A percentile compares a stretch with the other conserved stretches of the same genome.
These are phyloP conservation scores for Backusella liffmaniae DNA, from an alignment of 192 early-diverging fungal genomes.

Conservation along the genomic window DNA sequence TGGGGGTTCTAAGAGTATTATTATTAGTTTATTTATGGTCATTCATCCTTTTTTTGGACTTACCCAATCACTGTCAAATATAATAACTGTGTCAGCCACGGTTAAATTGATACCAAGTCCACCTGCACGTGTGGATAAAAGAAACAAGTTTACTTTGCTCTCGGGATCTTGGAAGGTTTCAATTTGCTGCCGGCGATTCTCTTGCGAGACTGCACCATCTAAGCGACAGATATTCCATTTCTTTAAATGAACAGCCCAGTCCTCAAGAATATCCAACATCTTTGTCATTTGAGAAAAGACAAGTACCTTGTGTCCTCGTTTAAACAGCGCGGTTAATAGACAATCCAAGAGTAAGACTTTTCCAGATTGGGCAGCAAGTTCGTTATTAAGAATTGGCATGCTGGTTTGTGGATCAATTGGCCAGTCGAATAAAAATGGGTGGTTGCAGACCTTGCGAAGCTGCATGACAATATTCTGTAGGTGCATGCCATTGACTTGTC, in stretches of 20 bases:
- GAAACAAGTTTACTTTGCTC: conserved; percentile 67
- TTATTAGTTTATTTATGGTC: not conserved
- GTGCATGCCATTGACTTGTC: conserved; percentile 65
- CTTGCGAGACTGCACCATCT: conserved; percentile 83
- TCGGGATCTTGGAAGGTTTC: conserved; percentile 70
- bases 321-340: conserved; percentile 76
- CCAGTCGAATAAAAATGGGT: conserved; percentile 83
- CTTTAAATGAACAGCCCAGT: conserved; percentile 79
- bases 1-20: conserved; percentile 83
- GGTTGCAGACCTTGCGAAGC: conserved; percentile 88
- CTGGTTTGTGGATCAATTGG: conserved; percentile 63
- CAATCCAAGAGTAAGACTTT: conserved; percentile 87
- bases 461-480: conserved; percentile 91
- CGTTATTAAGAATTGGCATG: conserved; percentile 43
- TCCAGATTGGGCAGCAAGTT: conserved; percentile 73
- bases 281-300: conserved; percentile 93
- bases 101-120: conserved; percentile 98
- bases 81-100: conserved; percentile 93
- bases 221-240: conserved; percentile 84
- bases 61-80: conserved; percentile 96
- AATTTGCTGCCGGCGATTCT: conserved; percentile 77
- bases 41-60: not conserved
- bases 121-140: conserved; percentile 94
- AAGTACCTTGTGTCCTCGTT: conserved; percentile 86
- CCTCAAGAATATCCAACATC: conserved; percentile 90